These are phyloP conservation scores for Saccharomycopsis selenospora DNA, from an alignment of 805 yeast genomes.

Conservation along the genomic window DNA sequence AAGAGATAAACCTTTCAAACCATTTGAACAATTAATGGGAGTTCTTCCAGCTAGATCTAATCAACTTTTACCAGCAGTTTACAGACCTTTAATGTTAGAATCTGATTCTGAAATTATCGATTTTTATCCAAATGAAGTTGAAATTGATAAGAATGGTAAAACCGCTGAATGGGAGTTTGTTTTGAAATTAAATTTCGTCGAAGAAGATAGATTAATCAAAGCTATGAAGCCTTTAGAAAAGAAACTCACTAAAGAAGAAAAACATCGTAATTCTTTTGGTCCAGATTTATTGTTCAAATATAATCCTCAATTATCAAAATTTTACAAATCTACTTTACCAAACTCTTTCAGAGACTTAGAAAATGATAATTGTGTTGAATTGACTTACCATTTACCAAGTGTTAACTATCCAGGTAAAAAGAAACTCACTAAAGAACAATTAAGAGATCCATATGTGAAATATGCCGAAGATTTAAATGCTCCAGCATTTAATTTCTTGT, in stretches of 20 bases:
- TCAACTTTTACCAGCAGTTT: constrained; percentile 65
- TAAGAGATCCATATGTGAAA: constrained; percentile 23
- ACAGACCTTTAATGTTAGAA: constrained; percentile 80
- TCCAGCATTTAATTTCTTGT: constrained; percentile 42
- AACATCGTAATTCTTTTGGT: constrained; percentile 68
- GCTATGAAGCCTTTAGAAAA: constrained; percentile 65
- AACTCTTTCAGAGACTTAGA: constrained; percentile 71
- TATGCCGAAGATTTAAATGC: constrained; percentile 26
- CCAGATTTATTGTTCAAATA: constrained; percentile 56
- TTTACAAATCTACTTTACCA: constrained; percentile 71
- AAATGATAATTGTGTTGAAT: constrained; percentile 71
- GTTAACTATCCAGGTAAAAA: constrained; percentile 25
- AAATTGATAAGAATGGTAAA: constrained; percentile 87
- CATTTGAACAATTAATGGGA: constrained; percentile 95
- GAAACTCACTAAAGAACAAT: constrained; percentile 24
- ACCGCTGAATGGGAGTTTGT: constrained; percentile 98
- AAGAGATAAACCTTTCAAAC: constrained; percentile 73
- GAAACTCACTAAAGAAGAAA: constrained; percentile 62
- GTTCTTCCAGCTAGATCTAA: constrained; percentile 92
- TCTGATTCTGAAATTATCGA: constrained; percentile 79
- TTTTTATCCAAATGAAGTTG: constrained; percentile 84
- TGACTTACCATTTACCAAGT: constrained; percentile 44
- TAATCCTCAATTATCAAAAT: constrained; percentile 65
- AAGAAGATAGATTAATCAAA: constrained; percentile 61
- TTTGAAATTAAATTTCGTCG: constrained; percentile 86